Conservation (phyloP, 306 rosid species). For the Glycine soja region DNA sequence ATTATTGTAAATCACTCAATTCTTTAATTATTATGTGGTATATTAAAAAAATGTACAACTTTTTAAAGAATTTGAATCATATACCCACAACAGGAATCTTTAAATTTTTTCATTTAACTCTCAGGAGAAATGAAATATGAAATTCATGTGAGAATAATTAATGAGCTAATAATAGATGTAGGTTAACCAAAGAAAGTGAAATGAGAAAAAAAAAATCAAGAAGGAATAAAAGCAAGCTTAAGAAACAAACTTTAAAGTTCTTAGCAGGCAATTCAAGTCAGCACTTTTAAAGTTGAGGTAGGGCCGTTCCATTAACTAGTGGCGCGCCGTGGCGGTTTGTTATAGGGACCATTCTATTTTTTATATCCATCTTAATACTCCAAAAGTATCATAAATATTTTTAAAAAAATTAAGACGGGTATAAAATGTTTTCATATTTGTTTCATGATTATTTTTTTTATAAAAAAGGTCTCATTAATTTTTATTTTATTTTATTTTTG, state of each 20-base stretch:
- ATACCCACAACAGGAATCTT: not conserved
- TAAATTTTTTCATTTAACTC: not conserved
- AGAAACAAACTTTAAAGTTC: not conserved
- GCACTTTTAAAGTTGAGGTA: constrained; percentile 10
- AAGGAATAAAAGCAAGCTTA: not conserved
- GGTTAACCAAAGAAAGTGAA: not conserved
- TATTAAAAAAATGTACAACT: not conserved
- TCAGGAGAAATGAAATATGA: not conserved
- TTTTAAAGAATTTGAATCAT: not conserved
- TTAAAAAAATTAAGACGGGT: not conserved
- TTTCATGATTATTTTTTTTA: not conserved
- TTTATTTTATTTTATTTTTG: no score
- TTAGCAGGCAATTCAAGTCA: not conserved
- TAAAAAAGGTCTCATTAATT: not conserved
- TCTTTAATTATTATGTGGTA: not conserved
- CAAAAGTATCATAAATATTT: not conserved
- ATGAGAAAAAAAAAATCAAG: not conserved
- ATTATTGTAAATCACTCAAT: not conserved
- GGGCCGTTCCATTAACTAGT: not conserved
- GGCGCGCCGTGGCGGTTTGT: not conserved
- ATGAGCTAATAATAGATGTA: constrained; percentile 16
- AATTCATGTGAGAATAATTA: not conserved
- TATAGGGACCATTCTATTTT: not conserved
- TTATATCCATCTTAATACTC: no score
- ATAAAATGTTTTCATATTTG: not conserved